Evolutionary conservation across 2,329 filamentous ascomycete genomes (phyloP).

Genomic region (Colletotrichum sp.): DNA sequence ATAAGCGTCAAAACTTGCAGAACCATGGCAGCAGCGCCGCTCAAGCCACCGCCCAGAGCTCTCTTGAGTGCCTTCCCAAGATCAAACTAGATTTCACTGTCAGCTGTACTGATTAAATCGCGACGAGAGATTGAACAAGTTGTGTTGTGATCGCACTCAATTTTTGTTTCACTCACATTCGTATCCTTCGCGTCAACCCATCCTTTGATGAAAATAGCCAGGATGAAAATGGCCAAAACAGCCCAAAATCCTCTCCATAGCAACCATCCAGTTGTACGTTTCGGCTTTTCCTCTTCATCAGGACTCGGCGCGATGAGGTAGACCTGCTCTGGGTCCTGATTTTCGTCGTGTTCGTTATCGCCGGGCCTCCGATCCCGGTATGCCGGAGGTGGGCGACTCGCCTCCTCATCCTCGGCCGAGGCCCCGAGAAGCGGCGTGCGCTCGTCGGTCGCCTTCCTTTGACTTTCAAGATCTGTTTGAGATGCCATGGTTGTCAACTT

Average conservation of each 20-base stretch:
- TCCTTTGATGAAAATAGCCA: slow-evolving; percentile 46
- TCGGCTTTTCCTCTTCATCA: background rate
- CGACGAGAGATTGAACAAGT: background rate
- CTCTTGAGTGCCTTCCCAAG: slow-evolving; percentile 45
- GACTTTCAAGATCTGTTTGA: background rate
- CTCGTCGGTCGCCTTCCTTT: slow-evolving; percentile 13
- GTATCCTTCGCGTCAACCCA: slow-evolving; percentile 49
- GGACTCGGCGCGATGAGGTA: background rate
- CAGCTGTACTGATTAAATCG: no score
- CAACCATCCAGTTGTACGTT: slow-evolving; percentile 28
- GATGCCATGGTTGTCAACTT: background rate
- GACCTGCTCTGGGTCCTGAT: slow-evolving; percentile 13
- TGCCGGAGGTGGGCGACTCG: background rate
- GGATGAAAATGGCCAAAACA: slow-evolving; percentile 31
- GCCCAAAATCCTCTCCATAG: slow-evolving; percentile 40
- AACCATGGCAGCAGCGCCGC: slow-evolving; percentile 52
- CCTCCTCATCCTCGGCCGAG: background rate
- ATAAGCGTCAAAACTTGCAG: slow-evolving; percentile 51
- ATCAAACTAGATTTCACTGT: slow-evolving; percentile 40
- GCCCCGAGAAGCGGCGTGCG: slow-evolving; percentile 26
- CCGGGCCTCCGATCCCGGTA: background rate
- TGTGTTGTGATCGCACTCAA: background rate
- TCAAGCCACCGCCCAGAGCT: slow-evolving; percentile 50
- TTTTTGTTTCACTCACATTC: slow-evolving; percentile 32
- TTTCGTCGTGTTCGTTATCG: background rate